Percentiles rank a stretch among this genome's conserved stretches.
These are phyloP conservation scores for Micromonas pusilla DNA, from an alignment of 139 green algal genomes.

Conservation along the genomic window DNA sequence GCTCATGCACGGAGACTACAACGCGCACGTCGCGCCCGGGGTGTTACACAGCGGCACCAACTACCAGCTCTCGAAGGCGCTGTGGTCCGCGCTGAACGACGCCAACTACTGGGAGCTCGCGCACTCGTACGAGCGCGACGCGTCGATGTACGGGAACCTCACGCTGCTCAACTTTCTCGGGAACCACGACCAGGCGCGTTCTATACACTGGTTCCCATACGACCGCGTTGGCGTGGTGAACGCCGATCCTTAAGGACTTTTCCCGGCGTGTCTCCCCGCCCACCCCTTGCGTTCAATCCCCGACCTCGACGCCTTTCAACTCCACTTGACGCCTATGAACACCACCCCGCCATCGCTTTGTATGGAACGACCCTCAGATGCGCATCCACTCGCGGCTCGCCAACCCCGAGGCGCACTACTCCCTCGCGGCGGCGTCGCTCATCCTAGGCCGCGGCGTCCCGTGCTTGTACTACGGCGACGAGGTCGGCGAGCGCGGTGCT, in stretches of 20 bases:
- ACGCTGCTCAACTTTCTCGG: slow-evolving; percentile 32
- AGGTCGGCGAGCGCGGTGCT: slow-evolving; percentile 28
- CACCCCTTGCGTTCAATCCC: no score
- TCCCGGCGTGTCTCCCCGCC: no score
- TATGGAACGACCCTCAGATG: slow-evolving; percentile 34
- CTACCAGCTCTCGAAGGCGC: slow-evolving; percentile 39
- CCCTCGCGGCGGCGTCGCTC: slow-evolving; percentile 18
- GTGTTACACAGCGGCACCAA: slow-evolving; percentile 32
- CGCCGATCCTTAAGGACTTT: no score
- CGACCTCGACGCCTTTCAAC: no score
- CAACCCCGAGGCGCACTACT: slow-evolving; percentile 15
- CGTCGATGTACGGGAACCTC: slow-evolving; percentile 24
- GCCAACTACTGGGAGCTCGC: slow-evolving; percentile 38
- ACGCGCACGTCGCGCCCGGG: slow-evolving; percentile 15
- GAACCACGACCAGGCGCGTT: slow-evolving; percentile 42
- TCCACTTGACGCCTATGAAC: no score
- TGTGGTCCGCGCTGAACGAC: slow-evolving; percentile 38
- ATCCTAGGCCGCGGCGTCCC: slow-evolving; percentile 26
- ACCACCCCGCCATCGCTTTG: no score
- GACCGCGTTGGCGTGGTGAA: no score
- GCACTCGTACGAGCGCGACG: slow-evolving; percentile 29
- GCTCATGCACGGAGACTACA: slow-evolving; percentile 39
- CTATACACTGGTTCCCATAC: no score
- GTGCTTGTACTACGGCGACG: slow-evolving; percentile 41
- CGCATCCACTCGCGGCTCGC: slow-evolving; percentile 24